phyloP scores from a whole-genome alignment of 2,329 filamentous ascomycete species.

The Claviceps spartinae region DNA sequence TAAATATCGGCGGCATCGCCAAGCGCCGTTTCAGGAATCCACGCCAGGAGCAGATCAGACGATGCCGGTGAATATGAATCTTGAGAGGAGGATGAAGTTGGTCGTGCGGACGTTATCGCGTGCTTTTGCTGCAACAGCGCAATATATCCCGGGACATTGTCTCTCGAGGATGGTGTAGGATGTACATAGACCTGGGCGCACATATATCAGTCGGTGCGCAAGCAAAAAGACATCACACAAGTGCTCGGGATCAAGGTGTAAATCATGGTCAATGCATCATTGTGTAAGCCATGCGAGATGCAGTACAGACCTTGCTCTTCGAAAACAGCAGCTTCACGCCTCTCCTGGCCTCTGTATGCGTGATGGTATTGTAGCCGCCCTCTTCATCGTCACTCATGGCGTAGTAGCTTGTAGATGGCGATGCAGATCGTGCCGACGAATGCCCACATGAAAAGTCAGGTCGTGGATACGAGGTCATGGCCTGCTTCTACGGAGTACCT shows the following conservation, averaged over 20 bases:
- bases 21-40: constrained; percentile 81
- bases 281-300: not conserved
- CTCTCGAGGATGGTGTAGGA: constrained; percentile 80
- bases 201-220: not conserved
- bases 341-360: constrained; percentile 58
- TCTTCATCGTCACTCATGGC: constrained; percentile 95
- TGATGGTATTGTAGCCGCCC: constrained; percentile 86
- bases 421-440: constrained; percentile 5
- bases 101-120: constrained; percentile 23
- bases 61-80: constrained; percentile 34
- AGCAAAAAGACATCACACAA: not conserved
- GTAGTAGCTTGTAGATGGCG: constrained; percentile 14
- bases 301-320: constrained; percentile 70
- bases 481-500: not conserved
- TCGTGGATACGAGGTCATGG: constrained; percentile 3
- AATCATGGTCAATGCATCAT: not conserved
- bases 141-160: constrained; percentile 91
- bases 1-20: constrained; percentile 81
- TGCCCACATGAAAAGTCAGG: not conserved
- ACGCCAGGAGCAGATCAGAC: constrained; percentile 73
- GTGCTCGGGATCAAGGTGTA: not conserved
- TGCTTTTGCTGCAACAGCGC: constrained; percentile 84
- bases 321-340: constrained; percentile 91
- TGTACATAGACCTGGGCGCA: constrained; percentile 74
- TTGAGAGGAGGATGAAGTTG: constrained; percentile 17